Percentiles rank a stretch among this genome's conserved stretches.
Evolutionary conservation across 2,329 filamentous ascomycete species (phyloP).

Genomic region (Claviceps monticola): DNA sequence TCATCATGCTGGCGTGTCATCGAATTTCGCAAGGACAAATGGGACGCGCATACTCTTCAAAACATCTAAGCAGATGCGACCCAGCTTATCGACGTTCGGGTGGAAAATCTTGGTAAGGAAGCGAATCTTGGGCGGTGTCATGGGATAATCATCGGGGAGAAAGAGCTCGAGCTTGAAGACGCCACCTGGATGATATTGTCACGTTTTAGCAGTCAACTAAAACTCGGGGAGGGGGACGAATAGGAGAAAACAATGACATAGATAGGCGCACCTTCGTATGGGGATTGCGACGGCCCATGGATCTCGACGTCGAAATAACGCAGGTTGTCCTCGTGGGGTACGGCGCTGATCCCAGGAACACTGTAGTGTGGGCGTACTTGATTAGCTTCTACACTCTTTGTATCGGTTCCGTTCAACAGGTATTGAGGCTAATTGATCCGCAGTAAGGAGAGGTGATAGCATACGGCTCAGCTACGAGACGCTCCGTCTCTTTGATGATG

Average conservation of each 20-base stretch:
- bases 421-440: slow-evolving; percentile 3
- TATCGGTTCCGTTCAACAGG: background rate
- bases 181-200: slow-evolving; percentile 36
- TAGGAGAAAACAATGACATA: background rate
- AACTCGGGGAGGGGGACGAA: no score
- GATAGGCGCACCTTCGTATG: slow-evolving; percentile 65
- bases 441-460: slow-evolving; percentile 17
- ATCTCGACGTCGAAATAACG: slow-evolving; percentile 98
- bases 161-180: slow-evolving; percentile 97
- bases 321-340: slow-evolving; percentile 93
- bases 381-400: background rate
- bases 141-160: slow-evolving; percentile 95
- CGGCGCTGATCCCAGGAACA: slow-evolving; percentile 88
- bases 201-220: slow-evolving; percentile 11
- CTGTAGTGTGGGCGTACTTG: slow-evolving; percentile 29
- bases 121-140: slow-evolving; percentile 96
- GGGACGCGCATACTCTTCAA: slow-evolving; percentile 61
- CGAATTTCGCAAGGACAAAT: background rate
- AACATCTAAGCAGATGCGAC: slow-evolving; percentile 92
- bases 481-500: slow-evolving; percentile 97
- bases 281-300: slow-evolving; percentile 79
- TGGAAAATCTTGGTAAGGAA: slow-evolving; percentile 99
- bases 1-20: background rate
- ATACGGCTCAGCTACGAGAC: slow-evolving; percentile 91
- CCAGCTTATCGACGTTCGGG: slow-evolving; percentile 95